These are phyloP conservation scores for Vitis labrusca DNA, from an alignment of 164 flowering plant species.

Conservation along the genomic window DNA sequence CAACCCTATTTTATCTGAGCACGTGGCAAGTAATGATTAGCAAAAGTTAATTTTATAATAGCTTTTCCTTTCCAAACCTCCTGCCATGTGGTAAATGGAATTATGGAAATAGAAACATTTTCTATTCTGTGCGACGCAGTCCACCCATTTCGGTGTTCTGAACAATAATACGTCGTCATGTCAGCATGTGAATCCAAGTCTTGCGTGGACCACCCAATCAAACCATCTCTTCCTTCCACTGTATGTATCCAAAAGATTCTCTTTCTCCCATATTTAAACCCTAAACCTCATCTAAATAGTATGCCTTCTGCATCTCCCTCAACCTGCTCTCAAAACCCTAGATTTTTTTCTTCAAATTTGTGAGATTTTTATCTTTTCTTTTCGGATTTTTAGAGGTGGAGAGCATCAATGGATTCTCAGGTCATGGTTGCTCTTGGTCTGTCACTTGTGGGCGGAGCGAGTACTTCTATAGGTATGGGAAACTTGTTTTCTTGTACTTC, in stretches of 20 bases:
- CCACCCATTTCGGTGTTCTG: no score
- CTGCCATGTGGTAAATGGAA: neutral
- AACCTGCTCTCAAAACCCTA: neutral
- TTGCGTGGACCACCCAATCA: constrained; percentile 20
- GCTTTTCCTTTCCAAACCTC: neutral
- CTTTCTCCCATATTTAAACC: constrained; percentile 1
- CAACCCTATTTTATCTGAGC: no score
- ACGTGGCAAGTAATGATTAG: no score
- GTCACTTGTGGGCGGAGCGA: constrained; percentile 83
- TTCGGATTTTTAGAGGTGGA: no score
- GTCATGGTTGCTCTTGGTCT: constrained; percentile 77
- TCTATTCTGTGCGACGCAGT: neutral
- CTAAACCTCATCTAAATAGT: neutral
- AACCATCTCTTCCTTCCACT: constrained; percentile 35
- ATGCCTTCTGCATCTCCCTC: neutral
- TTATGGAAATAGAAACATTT: neutral
- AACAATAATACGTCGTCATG: neutral
- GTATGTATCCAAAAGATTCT: constrained; percentile 1
- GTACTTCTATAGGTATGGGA: constrained; percentile 74
- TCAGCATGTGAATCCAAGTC: neutral
- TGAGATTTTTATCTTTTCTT: neutral
- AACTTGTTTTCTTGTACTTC: neutral
- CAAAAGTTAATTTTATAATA: no score
- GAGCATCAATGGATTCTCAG: constrained; percentile 70
- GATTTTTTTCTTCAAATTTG: neutral